These are phyloP conservation scores for Mucor mucedo DNA, from an alignment of 371 early-diverging fungal species.

Conservation along the genomic window DNA sequence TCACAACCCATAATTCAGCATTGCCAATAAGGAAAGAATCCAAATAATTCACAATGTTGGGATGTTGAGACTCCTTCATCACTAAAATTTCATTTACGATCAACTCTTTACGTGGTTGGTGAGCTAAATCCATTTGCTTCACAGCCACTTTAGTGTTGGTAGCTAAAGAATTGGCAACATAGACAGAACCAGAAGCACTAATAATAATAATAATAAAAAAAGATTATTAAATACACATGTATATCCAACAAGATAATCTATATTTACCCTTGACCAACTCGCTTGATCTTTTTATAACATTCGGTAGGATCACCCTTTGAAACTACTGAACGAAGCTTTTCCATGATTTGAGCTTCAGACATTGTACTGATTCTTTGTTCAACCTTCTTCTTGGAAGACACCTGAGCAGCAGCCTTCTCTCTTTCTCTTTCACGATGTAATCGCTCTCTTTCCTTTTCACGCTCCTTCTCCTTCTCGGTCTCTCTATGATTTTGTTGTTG, in stretches of 20 bases:
- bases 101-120: conserved; percentile 93
- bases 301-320: conserved; percentile 85
- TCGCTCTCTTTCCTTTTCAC: conserved; percentile 40
- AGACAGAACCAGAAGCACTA: conserved; percentile 97
- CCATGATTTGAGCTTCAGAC: conserved; percentile 93
- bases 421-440: conserved; percentile 40
- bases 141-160: conserved; percentile 87
- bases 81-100: conserved; percentile 95
- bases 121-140: conserved; percentile 95
- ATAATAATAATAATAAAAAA: not conserved
- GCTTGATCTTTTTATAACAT: conserved; percentile 87
- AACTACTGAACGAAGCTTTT: conserved; percentile 81
- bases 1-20: conserved; percentile 95
- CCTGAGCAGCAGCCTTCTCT: conserved; percentile 46
- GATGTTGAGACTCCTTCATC: conserved; percentile 94
- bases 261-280: conserved; percentile 94
- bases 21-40: conserved; percentile 86
- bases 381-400: conserved; percentile 55
- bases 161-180: conserved; percentile 75
- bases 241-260: no score
- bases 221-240: not conserved
- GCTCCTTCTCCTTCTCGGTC: conserved; percentile 20
- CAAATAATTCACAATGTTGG: conserved; percentile 94
- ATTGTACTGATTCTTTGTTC: conserved; percentile 81
- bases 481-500: conserved; percentile 10